Percentiles rank a stretch among this genome's conserved stretches.
phyloP scores from a whole-genome alignment of 768 basidiomycete genomes.

The Boletus eberwhitei region DNA sequence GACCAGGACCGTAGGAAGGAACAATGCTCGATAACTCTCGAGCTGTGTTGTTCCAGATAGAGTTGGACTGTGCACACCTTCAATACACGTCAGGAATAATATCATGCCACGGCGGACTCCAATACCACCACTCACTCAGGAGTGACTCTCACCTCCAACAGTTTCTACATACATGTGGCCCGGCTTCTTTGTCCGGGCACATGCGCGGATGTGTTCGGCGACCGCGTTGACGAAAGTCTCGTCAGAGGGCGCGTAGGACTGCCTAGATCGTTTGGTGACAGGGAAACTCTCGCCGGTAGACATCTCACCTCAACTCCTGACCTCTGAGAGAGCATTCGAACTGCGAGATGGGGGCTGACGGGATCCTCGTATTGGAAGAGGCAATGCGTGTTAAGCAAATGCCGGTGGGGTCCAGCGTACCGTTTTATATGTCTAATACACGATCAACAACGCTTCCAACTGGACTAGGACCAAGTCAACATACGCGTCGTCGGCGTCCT shows the following conservation, averaged over 20 bases:
- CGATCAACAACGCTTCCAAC: not conserved
- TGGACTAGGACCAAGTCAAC: constrained; percentile 15
- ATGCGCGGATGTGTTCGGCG: constrained; percentile 54
- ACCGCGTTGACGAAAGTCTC: constrained; percentile 63
- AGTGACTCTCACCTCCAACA: constrained; percentile 77
- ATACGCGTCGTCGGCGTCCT: constrained; percentile 85
- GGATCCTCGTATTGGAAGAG: constrained; percentile 84
- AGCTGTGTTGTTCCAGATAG: constrained; percentile 79
- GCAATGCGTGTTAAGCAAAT: constrained; percentile 58
- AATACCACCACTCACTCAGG: constrained; percentile 7
- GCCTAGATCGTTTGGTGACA: constrained; percentile 3
- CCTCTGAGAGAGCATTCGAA: constrained; percentile 40
- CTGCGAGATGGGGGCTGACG: constrained; percentile 92
- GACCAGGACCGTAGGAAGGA: constrained; percentile 82
- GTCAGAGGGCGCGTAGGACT: constrained; percentile 52
- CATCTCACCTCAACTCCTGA: constrained; percentile 29
- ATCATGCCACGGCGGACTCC: not conserved
- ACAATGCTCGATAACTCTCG: constrained; percentile 82
- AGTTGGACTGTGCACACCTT: constrained; percentile 91
- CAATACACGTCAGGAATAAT: constrained; percentile 1
- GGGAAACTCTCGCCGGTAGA: not conserved
- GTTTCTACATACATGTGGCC: constrained; percentile 86
- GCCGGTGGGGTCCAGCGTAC: constrained; percentile 40
- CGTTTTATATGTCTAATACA: constrained; percentile 61
- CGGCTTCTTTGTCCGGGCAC: constrained; percentile 36